These are phyloP conservation scores for Ophiocordyceps camponoti-saundersi DNA, from an alignment of 2,329 filamentous ascomycete species.

Conservation along the genomic window DNA sequence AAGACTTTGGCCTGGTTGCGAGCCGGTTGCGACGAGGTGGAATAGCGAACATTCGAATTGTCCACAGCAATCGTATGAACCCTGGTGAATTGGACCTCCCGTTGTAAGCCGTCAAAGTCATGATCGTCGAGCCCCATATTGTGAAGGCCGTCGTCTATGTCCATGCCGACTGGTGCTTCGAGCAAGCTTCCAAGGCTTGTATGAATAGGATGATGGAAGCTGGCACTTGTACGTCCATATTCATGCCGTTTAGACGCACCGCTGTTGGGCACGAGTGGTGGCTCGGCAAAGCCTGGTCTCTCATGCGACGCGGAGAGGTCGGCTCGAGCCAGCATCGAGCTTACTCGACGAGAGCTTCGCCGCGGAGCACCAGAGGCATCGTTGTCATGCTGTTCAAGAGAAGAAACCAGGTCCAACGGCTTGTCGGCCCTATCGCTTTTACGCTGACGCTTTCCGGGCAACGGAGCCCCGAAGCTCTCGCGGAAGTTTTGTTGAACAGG, in stretches of 20 bases:
- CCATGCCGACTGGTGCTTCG: conserved; percentile 50
- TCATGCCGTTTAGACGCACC: conserved; percentile 45
- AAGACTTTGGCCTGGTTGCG: conserved; percentile 45
- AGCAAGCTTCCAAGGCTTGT: conserved; percentile 43
- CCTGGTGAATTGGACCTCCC: conserved; percentile 56
- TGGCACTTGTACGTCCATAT: conserved; percentile 20
- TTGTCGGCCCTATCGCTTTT: conserved; percentile 35
- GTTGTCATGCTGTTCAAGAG: conserved; percentile 51
- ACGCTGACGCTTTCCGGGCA: conserved; percentile 34
- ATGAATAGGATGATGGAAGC: conserved; percentile 27
- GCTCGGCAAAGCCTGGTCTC: conserved; percentile 61
- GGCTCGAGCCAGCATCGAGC: conserved; percentile 74
- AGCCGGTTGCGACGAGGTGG: conserved; percentile 33
- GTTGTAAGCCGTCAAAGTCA: conserved; percentile 52
- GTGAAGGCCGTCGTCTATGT: conserved; percentile 56
- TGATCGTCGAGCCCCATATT: conserved; percentile 58
- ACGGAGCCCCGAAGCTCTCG: conserved; percentile 56
- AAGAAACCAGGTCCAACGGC: conserved; percentile 46
- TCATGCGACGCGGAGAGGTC: conserved; percentile 79
- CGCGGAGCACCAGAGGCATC: conserved; percentile 33
- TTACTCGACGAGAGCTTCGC: conserved; percentile 60
- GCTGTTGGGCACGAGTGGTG: conserved; percentile 22
- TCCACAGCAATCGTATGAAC: conserved; percentile 51
- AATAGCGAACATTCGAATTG: conserved; percentile 43
- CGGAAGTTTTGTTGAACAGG: conserved; percentile 54